Evolutionary conservation across 768 basidiomycete genomes (phyloP), one percentile per base, ranked within the genome.

Genomic region (Psilocybe azurescens): DNA sequence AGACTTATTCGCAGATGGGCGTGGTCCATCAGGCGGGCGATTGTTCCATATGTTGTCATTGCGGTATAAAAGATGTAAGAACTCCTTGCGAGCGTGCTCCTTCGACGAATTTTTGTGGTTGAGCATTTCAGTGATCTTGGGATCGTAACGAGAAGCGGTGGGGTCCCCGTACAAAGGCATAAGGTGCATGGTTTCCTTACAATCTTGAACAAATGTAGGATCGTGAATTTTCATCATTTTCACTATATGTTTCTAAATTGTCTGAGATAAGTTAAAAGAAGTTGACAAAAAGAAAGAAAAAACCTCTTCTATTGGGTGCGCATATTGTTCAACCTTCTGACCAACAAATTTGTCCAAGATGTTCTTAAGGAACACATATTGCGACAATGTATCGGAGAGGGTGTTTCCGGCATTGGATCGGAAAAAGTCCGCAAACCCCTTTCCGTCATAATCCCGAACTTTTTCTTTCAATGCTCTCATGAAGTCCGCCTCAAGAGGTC

Each of bases 111-210:
- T 9, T 73, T 75, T 5, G 73, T 72, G 24, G 36, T 84, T 73
- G 41, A 87, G 70, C 78, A 88, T 79, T 46, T 76, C 78, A 14
- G 81, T 65, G 24, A 89, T 82, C 24, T 78, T 74, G 28, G 78
- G 65, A 63, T 89, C 56, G 24, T 58, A 38, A 3, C 46, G 47
- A 11, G 56, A 33, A 14, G 70, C 73, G 5, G 88, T 89, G 8
- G 79, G 72, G 30, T 81, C 79, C 2, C 90, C 90, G 66, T 90
- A 91, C 56, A 83, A 73, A 16, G 67, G 70, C 46, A 89, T 72
- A 39, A 91, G 81, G 9, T 59, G 51, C 52, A 86, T 71, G 5
- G 82, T 85, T 65, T 86, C 86, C 14, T 74, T 72, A 69, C 85
- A 86, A 30, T 79, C 78, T 9, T 77, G 68, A 2, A 80, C 78